A percentile compares a stretch with the other conserved stretches of the same genome.
Conservation (phyloP, 2,329 filamentous ascomycete species). For the Aspergillus pseudotamarii region DNA sequence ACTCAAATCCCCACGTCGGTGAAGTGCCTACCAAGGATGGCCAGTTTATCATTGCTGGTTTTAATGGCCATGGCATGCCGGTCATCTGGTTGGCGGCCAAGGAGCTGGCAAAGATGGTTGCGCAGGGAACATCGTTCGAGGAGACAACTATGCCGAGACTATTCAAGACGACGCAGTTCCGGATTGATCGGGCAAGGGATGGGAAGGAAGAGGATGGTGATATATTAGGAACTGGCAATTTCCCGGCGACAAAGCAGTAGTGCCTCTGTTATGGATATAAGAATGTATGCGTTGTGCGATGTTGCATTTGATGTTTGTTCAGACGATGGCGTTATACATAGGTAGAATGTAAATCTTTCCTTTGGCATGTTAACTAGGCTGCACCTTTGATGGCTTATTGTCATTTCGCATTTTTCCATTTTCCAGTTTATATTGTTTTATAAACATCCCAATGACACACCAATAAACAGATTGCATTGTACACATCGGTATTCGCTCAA, state of each 20-base stretch:
- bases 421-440: neutral
- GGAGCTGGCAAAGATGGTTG: constrained; percentile 59
- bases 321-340: neutral
- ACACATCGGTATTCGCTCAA: neutral
- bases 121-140: constrained; percentile 25
- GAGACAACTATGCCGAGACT: constrained; percentile 33
- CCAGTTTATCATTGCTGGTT: constrained; percentile 61
- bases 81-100: constrained; percentile 62
- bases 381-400: neutral
- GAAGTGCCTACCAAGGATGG: constrained; percentile 46
- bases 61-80: constrained; percentile 71
- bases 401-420: neutral
- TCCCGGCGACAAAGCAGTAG: neutral
- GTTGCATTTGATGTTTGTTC: neutral
- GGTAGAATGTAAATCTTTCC: neutral
- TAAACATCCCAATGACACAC: neutral
- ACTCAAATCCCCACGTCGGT: constrained; percentile 58
- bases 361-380: neutral
- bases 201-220: constrained; percentile 30
- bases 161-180: constrained; percentile 30
- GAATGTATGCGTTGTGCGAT: neutral
- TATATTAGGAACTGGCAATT: constrained; percentile 26
- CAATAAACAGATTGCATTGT: neutral
- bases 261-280: neutral
- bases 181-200: constrained; percentile 27